Percentiles rank a stretch among this genome's conserved stretches.
phyloP scores from a whole-genome alignment of 148 eudicot species.

The Persicaria tinctoria region DNA sequence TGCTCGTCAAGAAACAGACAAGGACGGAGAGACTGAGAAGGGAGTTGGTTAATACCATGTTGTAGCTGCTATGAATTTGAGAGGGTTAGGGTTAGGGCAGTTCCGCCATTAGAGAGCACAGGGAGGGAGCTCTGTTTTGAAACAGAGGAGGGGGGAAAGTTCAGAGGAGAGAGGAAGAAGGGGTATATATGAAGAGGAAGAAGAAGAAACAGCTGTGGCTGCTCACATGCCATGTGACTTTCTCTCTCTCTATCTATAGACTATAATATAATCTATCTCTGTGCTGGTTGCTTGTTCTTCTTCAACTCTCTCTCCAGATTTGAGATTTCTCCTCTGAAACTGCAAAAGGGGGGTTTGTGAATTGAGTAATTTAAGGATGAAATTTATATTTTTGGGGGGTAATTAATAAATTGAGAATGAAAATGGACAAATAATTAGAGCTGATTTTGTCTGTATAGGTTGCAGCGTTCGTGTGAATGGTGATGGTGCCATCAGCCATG shows the following conservation, averaged over 20 bases:
- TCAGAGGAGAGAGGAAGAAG: background rate
- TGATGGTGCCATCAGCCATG: background rate
- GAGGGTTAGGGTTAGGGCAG: background rate
- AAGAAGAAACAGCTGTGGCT: background rate
- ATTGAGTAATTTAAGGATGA: background rate
- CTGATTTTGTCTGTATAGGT: slow-evolving; percentile 9
- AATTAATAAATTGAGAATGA: background rate
- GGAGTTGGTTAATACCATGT: background rate
- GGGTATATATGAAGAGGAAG: background rate
- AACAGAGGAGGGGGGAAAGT: background rate
- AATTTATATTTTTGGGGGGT: background rate
- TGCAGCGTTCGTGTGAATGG: slow-evolving; percentile 12
- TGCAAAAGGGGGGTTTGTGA: background rate
- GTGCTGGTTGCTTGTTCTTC: background rate
- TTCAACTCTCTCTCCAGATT: background rate
- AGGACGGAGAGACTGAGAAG: background rate
- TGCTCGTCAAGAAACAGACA: background rate
- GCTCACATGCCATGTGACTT: slow-evolving; percentile 8
- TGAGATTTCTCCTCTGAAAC: background rate
- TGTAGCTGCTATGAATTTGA: background rate
- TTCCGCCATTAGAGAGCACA: background rate
- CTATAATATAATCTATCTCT: too few species aligned
- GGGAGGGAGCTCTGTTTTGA: background rate
- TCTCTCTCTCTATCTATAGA: background rate
- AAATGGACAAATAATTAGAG: background rate